Conservation (phyloP, 2,329 filamentous ascomycete species). For the Tolypocladium guangdongense region DNA sequence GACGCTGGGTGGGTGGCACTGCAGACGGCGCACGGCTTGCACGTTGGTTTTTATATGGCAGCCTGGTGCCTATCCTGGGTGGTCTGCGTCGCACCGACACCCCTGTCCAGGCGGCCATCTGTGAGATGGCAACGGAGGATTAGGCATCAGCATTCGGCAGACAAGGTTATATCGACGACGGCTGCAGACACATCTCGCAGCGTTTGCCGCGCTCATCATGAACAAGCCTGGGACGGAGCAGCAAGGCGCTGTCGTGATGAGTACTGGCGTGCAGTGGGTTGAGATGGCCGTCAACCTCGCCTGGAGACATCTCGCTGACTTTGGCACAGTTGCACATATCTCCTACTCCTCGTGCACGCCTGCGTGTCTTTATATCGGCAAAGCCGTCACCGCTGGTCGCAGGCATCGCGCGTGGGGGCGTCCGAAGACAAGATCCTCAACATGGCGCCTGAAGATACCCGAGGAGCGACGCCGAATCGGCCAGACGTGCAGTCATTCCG, state of each 20-base stretch:
- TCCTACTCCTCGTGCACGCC: neutral
- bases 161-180: neutral
- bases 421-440: neutral
- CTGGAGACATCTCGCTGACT: neutral
- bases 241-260: neutral
- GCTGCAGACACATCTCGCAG: neutral
- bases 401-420: neutral
- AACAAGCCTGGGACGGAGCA: neutral
- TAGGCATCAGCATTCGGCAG: slow-evolving; percentile 9
- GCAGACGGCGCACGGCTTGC: neutral
- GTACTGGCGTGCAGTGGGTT: neutral
- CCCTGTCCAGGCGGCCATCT: neutral
- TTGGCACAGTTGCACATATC: neutral
- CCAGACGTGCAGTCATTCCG: neutral
- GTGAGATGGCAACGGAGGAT: neutral
- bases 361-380: neutral
- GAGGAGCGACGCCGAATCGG: neutral
- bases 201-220: neutral
- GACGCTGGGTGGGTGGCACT: neutral
- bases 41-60: slow-evolving; percentile 3
- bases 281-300: neutral
- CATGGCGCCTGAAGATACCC: neutral
- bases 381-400: neutral
- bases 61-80: slow-evolving; percentile 1
- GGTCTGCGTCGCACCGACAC: neutral